These are phyloP conservation scores for Mycena pura DNA, from an alignment of 768 basidiomycete species.

Conservation along the genomic window DNA sequence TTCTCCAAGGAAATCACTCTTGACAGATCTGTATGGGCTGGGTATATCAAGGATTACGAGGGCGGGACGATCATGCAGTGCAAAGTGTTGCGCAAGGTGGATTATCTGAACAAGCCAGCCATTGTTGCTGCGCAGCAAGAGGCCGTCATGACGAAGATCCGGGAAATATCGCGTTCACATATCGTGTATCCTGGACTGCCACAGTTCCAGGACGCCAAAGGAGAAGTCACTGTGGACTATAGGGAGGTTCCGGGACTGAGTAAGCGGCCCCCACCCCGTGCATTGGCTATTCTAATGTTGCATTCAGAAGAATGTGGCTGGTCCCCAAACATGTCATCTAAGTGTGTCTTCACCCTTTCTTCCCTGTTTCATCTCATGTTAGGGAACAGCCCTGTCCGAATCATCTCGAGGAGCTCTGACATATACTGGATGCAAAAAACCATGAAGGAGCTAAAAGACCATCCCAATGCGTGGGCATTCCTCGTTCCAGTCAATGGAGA, in stretches of 20 bases:
- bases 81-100: slow-evolving; percentile 89
- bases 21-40: slow-evolving; percentile 93
- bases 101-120: slow-evolving; percentile 83
- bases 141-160: slow-evolving; percentile 87
- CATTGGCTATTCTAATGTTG: slow-evolving; percentile 7
- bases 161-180: slow-evolving; percentile 86
- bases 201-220: slow-evolving; percentile 67
- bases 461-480: slow-evolving; percentile 90
- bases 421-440: slow-evolving; percentile 76
- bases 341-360: slow-evolving; percentile 51
- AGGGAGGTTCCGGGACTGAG: slow-evolving; percentile 88
- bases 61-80: slow-evolving; percentile 99
- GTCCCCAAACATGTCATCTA: slow-evolving; percentile 81
- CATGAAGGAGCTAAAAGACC: slow-evolving; percentile 77
- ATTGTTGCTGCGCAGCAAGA: slow-evolving; percentile 85
- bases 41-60: slow-evolving; percentile 99
- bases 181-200: slow-evolving; percentile 81
- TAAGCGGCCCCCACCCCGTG: slow-evolving; percentile 44
- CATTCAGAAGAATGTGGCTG: slow-evolving; percentile 88
- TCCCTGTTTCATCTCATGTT: neutral
- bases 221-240: slow-evolving; percentile 64
- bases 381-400: slow-evolving; percentile 40
- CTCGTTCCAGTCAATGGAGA: slow-evolving; percentile 75
- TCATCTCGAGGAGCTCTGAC: slow-evolving; percentile 55
- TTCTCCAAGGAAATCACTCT: slow-evolving; percentile 97